Conservation (phyloP, 2,329 filamentous ascomycete genomes). For the Apiospora pterosperma region DNA sequence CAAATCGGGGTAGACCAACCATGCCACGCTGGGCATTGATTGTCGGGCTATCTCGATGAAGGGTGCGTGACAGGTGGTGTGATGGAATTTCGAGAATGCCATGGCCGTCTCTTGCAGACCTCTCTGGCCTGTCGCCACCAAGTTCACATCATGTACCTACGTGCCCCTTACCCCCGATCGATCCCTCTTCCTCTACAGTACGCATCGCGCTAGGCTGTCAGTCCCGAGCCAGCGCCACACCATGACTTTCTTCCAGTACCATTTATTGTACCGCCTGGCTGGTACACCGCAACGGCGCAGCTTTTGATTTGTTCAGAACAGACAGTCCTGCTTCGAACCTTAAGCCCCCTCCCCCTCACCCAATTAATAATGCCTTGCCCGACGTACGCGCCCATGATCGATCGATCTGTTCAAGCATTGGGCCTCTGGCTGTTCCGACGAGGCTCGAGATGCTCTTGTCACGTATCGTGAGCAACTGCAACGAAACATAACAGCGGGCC, state of each 20-base stretch:
- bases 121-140: neutral
- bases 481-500: neutral
- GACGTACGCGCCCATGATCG: neutral
- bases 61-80: neutral
- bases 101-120: neutral
- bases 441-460: neutral
- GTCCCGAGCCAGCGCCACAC: neutral
- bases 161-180: too few relatives aligned
- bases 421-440: neutral
- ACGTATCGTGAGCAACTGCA: neutral
- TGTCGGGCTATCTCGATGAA: conserved; percentile 1
- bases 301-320: neutral
- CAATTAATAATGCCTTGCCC: neutral
- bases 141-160: neutral
- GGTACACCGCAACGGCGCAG: neutral
- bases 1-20: neutral
- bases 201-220: neutral
- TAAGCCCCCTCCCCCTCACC: neutral
- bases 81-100: conserved; percentile 1
- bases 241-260: neutral
- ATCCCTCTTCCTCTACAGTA: neutral
- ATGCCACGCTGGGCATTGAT: neutral
- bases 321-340: neutral
- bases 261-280: neutral
- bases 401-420: neutral